Conservation (phyloP, 2,329 filamentous ascomycete genomes). For the Sporothrix inflata region DNA sequence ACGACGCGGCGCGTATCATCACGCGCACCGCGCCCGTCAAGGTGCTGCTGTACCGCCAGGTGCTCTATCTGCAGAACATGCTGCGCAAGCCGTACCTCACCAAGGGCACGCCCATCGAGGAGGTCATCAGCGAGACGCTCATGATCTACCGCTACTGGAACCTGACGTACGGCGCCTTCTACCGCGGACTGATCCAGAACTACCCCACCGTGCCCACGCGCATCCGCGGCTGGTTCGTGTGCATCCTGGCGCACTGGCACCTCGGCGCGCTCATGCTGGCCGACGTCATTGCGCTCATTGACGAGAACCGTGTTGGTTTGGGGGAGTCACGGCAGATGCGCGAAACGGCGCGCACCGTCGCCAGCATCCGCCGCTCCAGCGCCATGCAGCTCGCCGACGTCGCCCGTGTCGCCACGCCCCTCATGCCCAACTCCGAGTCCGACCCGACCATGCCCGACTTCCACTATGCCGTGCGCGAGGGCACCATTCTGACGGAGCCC, state of each 20-base stretch:
- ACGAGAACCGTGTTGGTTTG: slow-evolving; percentile 43
- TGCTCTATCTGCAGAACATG: slow-evolving; percentile 59
- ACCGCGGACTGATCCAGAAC: slow-evolving; percentile 54
- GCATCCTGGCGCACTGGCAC: slow-evolving; percentile 61
- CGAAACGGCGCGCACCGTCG: slow-evolving; percentile 41
- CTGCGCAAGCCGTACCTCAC: slow-evolving; percentile 45
- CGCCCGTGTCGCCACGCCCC: slow-evolving; percentile 49
- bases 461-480: slow-evolving; percentile 58
- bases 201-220: slow-evolving; percentile 55
- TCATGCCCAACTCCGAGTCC: slow-evolving; percentile 18
- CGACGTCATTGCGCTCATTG: slow-evolving; percentile 56
- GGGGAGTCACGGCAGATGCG: slow-evolving; percentile 39
- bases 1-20: slow-evolving; percentile 54
- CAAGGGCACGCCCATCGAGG: slow-evolving; percentile 48
- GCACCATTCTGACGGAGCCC: slow-evolving; percentile 61
- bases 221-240: slow-evolving; percentile 63
- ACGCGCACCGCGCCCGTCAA: slow-evolving; percentile 61
- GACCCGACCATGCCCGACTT: slow-evolving; percentile 47
- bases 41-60: slow-evolving; percentile 60
- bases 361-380: slow-evolving; percentile 48
- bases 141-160: slow-evolving; percentile 61
- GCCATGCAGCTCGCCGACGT: slow-evolving; percentile 53
- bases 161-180: slow-evolving; percentile 54
- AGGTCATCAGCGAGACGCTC: slow-evolving; percentile 51
- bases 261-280: slow-evolving; percentile 59